Conservation (phyloP, 1,284 basidiomycete genomes). For the Sparassis latifolia region DNA sequence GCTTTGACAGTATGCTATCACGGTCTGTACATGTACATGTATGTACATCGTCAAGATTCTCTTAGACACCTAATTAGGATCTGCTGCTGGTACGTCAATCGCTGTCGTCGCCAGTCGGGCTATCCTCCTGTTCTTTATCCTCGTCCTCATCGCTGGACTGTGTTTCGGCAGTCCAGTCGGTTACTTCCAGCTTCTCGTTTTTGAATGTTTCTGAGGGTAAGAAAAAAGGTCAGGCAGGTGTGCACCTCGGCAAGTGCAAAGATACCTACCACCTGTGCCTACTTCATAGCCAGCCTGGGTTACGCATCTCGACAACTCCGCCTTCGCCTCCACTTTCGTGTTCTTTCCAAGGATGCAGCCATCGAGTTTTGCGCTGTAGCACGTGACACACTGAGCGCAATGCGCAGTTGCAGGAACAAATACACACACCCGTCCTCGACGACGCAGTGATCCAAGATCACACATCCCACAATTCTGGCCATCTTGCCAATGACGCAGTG, state of each 20-base stretch:
- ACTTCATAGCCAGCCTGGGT: conserved; percentile 88
- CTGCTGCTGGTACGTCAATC: too few relatives aligned
- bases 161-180: conserved; percentile 28
- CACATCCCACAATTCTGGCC: conserved; percentile 80
- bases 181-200: conserved; percentile 30
- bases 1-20: not conserved
- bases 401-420: not conserved
- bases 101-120: conserved; percentile 7
- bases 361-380: conserved; percentile 78
- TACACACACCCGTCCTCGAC: conserved; percentile 74
- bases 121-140: conserved; percentile 10
- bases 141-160: conserved; percentile 15
- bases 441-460: conserved; percentile 86
- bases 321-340: conserved; percentile 76
- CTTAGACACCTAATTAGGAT: too few relatives aligned
- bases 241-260: not conserved
- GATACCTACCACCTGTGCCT: conserved; percentile 53
- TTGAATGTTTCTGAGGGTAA: conserved; percentile 19
- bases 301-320: conserved; percentile 77
- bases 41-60: not conserved
- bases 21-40: not conserved
- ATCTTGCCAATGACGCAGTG: conserved; percentile 87
- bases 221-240: not conserved
- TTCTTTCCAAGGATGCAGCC: conserved; percentile 82
- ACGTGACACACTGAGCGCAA: not conserved